Evolutionary conservation across 352 stramenopile species (phyloP).

Genomic region (Blastocystis sp.): DNA sequence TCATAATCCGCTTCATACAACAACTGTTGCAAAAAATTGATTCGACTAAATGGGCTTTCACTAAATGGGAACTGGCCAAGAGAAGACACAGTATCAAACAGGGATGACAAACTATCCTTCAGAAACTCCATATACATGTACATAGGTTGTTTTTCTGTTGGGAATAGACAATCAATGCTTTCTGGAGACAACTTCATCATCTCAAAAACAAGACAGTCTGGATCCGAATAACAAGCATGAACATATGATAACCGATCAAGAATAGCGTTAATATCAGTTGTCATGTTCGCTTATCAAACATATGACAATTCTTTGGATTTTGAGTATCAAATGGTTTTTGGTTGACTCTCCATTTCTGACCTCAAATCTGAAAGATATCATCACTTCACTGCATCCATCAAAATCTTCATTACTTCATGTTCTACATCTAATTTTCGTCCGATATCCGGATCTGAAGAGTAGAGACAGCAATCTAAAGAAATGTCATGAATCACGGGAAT

Average conservation of each 20-base stretch:
- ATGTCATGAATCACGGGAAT: no score
- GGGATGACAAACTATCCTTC: background rate
- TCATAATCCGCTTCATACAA: background rate
- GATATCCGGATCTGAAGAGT: no score
- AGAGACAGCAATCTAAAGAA: no score
- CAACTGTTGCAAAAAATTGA: conserved; percentile 2
- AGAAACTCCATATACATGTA: background rate
- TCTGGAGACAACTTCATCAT: background rate
- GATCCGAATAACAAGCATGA: background rate
- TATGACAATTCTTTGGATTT: no score
- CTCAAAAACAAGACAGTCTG: background rate
- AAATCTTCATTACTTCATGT: no score
- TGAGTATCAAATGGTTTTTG: no score
- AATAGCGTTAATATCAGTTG: background rate
- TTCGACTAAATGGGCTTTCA: background rate
- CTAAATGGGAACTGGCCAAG: background rate
- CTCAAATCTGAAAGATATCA: no score
- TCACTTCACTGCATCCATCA: no score
- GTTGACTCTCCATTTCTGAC: no score
- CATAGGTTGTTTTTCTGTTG: background rate
- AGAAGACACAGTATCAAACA: background rate
- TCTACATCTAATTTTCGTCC: no score
- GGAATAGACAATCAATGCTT: background rate
- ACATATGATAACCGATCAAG: background rate
- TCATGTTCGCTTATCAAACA: background rate